Base-by-base conservation (phyloP, 1,284 basidiomycete species). In the Bjerkandera adusta region DNA sequence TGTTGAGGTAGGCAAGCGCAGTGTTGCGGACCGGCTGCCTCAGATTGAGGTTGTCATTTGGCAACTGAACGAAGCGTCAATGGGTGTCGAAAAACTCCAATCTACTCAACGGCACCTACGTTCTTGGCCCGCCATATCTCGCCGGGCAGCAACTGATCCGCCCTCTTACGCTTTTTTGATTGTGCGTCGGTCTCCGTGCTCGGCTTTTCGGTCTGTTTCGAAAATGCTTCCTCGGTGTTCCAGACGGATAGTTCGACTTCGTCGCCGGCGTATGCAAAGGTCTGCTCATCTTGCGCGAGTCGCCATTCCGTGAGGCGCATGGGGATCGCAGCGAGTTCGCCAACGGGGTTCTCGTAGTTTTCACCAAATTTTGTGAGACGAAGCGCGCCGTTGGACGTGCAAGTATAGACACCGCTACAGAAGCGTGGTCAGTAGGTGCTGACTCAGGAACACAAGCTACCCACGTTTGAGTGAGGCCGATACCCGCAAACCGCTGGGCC, bases 201-300 rank as follows among this genome's bases (percentile, higher is more conserved):
- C 39, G 52, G 37, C 32, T 48, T 48, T 8, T 56, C 39, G 5
- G 51, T 47, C 25, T 34, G 59, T 49, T 4, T 56, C 5, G 60
- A 46, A 53, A 95, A 90, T 0, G 89, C 82, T 34, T 69, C 65
- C 58, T 91, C 84, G 2, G 81, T 75, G 59, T 91, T 76, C 87
- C 89, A 95, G 1, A 94, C 59, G 1, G 89, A 92, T 2, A 92
- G 64, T 49, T 94, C 90, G 13, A 95, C 88, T 64, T 95, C 92
- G 56, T 94, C 85, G 3, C 92, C 92, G 5, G 86, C 92, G 52
- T 92, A 86, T 0, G 83, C 79, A 66, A 95, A 92, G 0, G 75
- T 74, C 20, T 70, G 62, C 4, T 66, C 67, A 43, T 77, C 69
- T 5, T 68, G 57, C 2, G 82, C 75, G 12, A 89, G 64, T n/a